These are phyloP conservation scores for Daldinia concentrica DNA, from an alignment of 495 filamentous ascomycete genomes.

Conservation along the genomic window DNA sequence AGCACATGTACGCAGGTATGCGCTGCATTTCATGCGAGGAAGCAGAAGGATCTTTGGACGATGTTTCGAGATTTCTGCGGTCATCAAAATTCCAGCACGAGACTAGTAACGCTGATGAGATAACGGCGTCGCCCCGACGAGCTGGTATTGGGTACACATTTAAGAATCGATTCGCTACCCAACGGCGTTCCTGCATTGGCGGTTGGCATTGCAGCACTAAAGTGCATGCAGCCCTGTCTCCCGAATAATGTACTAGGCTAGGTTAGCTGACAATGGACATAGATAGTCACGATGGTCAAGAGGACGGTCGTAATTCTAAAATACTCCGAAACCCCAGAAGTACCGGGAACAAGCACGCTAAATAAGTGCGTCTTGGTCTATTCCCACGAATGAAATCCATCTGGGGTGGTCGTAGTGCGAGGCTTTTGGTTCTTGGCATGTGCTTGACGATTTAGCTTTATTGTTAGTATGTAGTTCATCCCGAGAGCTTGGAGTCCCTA, in stretches of 20 bases:
- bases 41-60: constrained; percentile 27
- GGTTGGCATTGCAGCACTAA: constrained; percentile 11
- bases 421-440: constrained; percentile 3
- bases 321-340: constrained; percentile 41
- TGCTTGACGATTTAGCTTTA: constrained; percentile 3
- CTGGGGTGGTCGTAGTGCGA: constrained; percentile 4
- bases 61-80: constrained; percentile 38
- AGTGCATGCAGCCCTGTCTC: constrained; percentile 28
- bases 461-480: background rate
- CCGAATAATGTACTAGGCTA: constrained; percentile 2
- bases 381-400: constrained; percentile 19
- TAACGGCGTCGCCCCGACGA: constrained; percentile 19
- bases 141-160: constrained; percentile 29
- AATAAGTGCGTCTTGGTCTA: constrained; percentile 13
- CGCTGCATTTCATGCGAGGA: constrained; percentile 29
- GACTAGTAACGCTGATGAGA: constrained; percentile 27
- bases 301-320: constrained; percentile 38
- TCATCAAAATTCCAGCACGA: constrained; percentile 22
- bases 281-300: constrained; percentile 33
- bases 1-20: constrained; percentile 14
- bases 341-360: constrained; percentile 28
- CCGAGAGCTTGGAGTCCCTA: background rate
- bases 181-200: constrained; percentile 22
- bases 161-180: constrained; percentile 23
- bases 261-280: constrained; percentile 24